A percentile compares a stretch with the other conserved stretches of the same genome.
These are phyloP conservation scores for Mikania micrantha DNA, from an alignment of 129 eudicot species.

Conservation along the genomic window DNA sequence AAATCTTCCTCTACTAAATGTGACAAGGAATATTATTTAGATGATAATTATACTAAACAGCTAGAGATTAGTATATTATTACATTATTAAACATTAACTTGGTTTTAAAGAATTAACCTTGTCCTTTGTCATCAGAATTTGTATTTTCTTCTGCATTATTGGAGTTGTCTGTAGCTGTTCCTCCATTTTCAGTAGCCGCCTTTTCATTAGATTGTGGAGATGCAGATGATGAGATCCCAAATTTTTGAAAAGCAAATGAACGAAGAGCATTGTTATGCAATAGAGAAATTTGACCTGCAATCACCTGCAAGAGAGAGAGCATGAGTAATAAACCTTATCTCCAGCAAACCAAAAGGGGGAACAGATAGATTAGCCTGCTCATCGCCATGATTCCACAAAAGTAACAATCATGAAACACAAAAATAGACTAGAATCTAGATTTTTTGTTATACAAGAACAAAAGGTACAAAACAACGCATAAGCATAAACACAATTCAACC, in stretches of 20 bases:
- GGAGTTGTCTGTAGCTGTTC: constrained; percentile 5
- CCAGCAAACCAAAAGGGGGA: not conserved
- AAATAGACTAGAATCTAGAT: not conserved
- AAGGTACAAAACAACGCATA: not conserved
- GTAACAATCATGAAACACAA: not conserved
- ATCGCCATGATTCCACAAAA: not conserved
- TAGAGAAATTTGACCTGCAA: constrained; percentile 36
- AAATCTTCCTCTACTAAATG: constrained; percentile 47
- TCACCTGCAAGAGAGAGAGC: constrained; percentile 30
- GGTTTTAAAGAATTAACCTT: constrained; percentile 36
- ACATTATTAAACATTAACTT: no score
- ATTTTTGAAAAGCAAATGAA: constrained; percentile 36
- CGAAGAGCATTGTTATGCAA: constrained; percentile 27
- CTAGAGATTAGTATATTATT: not conserved
- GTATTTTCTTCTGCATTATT: constrained; percentile 23
- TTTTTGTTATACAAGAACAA: not conserved
- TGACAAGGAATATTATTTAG: constrained; percentile 24
- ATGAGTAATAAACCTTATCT: not conserved
- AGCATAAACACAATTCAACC: not conserved
- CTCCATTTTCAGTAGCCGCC: constrained; percentile 30
- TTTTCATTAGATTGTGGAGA: constrained; percentile 55
- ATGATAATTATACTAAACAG: not conserved
- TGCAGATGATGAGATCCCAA: constrained; percentile 70
- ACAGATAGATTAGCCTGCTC: not conserved
- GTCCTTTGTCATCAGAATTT: constrained; percentile 20